These are phyloP conservation scores for Ascochyta clinopodiicola DNA, from an alignment of 2,329 filamentous ascomycete species.

Conservation along the genomic window DNA sequence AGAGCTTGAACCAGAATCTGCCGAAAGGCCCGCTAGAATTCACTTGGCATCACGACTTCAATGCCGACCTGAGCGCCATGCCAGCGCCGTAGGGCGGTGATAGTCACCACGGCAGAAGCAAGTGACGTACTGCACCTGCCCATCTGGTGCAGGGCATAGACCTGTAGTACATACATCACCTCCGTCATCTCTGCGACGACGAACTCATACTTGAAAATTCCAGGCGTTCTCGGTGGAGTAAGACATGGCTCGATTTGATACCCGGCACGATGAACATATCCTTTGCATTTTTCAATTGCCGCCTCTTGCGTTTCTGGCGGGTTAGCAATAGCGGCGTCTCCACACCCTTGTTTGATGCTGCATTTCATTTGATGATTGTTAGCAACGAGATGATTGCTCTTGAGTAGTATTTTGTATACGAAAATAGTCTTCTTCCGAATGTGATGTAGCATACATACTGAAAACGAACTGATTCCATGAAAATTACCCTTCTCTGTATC, in stretches of 20 bases:
- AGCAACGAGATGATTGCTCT: background rate
- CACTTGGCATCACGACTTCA: background rate
- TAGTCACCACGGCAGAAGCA: background rate
- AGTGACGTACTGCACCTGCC: background rate
- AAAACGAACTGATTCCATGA: background rate
- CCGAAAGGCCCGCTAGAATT: slow-evolving; percentile 2
- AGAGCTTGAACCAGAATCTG: slow-evolving; percentile 21
- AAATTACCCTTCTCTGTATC: too few species aligned
- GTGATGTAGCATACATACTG: background rate
- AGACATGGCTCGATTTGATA: background rate
- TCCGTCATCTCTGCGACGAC: background rate
- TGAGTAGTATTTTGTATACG: background rate
- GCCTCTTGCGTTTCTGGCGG: background rate
- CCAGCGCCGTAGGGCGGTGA: background rate
- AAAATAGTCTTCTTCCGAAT: background rate
- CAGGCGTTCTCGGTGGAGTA: background rate
- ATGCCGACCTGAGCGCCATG: background rate
- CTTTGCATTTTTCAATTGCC: background rate
- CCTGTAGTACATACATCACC: background rate
- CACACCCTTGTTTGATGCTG: background rate
- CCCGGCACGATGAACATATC: background rate
- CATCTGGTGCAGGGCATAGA: background rate
- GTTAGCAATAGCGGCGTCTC: background rate
- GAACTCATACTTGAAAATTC: background rate
- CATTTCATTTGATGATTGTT: background rate